phyloP scores from a whole-genome alignment of 1,139 yeast genomes.

The Blastobotrys ciferrii region DNA sequence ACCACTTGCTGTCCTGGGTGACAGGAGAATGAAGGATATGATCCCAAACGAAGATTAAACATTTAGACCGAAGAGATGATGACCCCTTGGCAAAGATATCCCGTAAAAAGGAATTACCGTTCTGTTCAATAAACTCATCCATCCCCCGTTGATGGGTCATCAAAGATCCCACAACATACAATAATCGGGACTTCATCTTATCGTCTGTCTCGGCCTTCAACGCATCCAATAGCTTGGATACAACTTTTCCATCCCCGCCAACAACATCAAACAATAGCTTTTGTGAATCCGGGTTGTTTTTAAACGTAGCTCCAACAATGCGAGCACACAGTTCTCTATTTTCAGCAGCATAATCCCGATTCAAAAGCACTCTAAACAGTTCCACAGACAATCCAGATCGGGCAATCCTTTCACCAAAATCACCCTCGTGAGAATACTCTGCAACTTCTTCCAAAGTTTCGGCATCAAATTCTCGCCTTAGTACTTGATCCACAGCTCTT shows the following conservation, averaged over 20 bases:
- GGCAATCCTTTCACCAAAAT: constrained; percentile 51
- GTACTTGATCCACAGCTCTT: constrained; percentile 1
- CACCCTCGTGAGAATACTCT: constrained; percentile 65
- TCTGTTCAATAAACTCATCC: constrained; percentile 19
- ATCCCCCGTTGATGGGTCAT: constrained; percentile 22
- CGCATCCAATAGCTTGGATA: constrained; percentile 17
- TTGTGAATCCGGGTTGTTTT: constrained; percentile 73
- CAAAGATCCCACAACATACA: constrained; percentile 34
- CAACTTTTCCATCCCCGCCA: constrained; percentile 18
- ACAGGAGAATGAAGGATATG: constrained; percentile 12
- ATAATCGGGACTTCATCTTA: constrained; percentile 26
- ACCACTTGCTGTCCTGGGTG: neutral
- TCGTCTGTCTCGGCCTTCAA: constrained; percentile 21
- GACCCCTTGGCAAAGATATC: constrained; percentile 16
- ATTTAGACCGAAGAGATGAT: constrained; percentile 10
- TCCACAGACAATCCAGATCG: constrained; percentile 12
- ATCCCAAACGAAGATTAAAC: constrained; percentile 15
- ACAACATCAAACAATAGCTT: constrained; percentile 25
- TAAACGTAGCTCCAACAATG: constrained; percentile 42
- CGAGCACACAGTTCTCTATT: constrained; percentile 35
- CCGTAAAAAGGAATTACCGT: constrained; percentile 28
- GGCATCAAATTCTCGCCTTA: neutral
- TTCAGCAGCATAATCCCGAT: constrained; percentile 18
- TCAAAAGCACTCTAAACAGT: constrained; percentile 16
- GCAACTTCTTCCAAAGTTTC: constrained; percentile 42